Percentiles rank a stretch among this genome's conserved stretches.
phyloP scores from a whole-genome alignment of 257 asterid species.

The Sherardia arvensis region DNA sequence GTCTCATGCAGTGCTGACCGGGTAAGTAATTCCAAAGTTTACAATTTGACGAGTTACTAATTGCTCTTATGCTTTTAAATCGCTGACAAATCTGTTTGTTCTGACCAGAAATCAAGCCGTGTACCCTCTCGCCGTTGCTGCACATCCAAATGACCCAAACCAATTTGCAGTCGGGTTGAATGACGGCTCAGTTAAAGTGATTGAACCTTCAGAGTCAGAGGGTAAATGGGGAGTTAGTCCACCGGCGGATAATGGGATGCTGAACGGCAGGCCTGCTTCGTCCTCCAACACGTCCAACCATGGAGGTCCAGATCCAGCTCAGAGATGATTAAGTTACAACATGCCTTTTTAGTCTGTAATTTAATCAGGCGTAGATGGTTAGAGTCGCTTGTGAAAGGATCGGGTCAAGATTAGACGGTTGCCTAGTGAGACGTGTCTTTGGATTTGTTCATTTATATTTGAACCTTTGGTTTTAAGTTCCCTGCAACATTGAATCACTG shows the following conservation, averaged over 20 bases:
- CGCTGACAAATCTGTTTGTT: constrained; percentile 2
- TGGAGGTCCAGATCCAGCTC: constrained; percentile 63
- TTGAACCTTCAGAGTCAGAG: constrained; percentile 85
- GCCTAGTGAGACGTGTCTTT: constrained; percentile 18
- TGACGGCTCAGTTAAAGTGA: constrained; percentile 87
- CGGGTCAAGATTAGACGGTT: constrained; percentile 23
- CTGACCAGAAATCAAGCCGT: constrained; percentile 59
- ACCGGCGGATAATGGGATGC: constrained; percentile 53
- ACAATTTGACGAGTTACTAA: neutral
- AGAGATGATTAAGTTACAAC: constrained; percentile 35
- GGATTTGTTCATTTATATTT: constrained; percentile 16
- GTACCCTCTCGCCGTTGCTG: constrained; percentile 67
- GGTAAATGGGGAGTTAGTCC: constrained; percentile 77
- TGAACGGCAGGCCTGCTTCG: constrained; percentile 60
- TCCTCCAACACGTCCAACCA: constrained; percentile 59
- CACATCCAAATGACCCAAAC: constrained; percentile 78
- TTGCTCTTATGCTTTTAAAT: neutral
- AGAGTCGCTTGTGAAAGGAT: constrained; percentile 24
- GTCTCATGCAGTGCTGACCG: constrained; percentile 51
- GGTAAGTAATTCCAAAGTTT: constrained; percentile 37
- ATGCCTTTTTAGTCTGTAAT: constrained; percentile 31
- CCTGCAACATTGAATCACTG: neutral
- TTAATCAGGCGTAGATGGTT: constrained; percentile 40
- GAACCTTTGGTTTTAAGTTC: neutral
- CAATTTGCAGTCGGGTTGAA: constrained; percentile 86